These are phyloP conservation scores for Aegilops tauschii DNA, from an alignment of 176 grass and related monocot species.

Conservation along the genomic window DNA sequence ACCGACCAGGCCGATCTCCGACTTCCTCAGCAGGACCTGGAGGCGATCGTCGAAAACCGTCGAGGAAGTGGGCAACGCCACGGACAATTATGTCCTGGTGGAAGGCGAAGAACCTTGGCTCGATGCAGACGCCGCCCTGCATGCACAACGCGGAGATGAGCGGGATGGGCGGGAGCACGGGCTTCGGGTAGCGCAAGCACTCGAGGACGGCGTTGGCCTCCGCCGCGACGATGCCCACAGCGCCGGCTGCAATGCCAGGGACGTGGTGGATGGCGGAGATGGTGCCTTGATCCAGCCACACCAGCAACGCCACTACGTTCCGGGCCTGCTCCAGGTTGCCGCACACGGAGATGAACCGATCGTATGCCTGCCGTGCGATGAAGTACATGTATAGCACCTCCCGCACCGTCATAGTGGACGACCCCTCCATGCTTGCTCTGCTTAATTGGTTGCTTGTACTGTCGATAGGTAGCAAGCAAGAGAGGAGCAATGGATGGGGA, in stretches of 20 bases:
- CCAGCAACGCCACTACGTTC: slow-evolving; percentile 52
- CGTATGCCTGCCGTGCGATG: slow-evolving; percentile 29
- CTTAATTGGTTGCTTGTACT: too few relatives aligned
- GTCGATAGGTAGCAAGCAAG: not conserved
- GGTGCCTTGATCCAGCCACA: slow-evolving; percentile 46
- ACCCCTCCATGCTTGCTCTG: not conserved
- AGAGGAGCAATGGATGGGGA: not conserved
- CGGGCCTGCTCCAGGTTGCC: slow-evolving; percentile 16
- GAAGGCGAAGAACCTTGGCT: slow-evolving; percentile 47
- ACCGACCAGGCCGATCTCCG: not conserved
- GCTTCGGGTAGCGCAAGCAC: slow-evolving; percentile 22
- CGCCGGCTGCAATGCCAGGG: not conserved
- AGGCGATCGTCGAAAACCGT: slow-evolving; percentile 58
- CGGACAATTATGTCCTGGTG: slow-evolving; percentile 37
- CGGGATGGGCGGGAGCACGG: slow-evolving; percentile 23
- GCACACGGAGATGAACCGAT: slow-evolving; percentile 15
- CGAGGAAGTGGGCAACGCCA: slow-evolving; percentile 30
- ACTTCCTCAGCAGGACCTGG: not conserved
- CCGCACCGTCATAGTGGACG: slow-evolving; percentile 13
- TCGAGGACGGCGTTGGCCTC: slow-evolving; percentile 45
- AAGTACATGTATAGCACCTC: slow-evolving; percentile 45
- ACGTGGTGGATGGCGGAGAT: slow-evolving; percentile 17
- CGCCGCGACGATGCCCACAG: not conserved
- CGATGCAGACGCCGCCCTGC: not conserved
- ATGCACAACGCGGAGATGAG: slow-evolving; percentile 26